Base-by-base conservation (phyloP, 176 grass and related monocot genomes). In the Ensete glaucum region DNA sequence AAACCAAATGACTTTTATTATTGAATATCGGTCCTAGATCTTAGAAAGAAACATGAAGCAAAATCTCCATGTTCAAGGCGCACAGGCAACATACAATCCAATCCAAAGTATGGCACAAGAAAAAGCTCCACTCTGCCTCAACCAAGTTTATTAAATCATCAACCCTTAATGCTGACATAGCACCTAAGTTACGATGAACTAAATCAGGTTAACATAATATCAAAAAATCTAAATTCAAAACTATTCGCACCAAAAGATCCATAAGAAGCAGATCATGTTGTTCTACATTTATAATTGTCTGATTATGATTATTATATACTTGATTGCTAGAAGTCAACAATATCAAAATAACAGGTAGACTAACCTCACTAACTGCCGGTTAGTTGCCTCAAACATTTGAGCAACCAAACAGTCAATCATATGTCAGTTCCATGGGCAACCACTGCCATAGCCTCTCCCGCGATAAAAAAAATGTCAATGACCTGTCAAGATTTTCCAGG, bases 391-490 rank as follows among this genome's bases (percentile, higher is more conserved):
- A 21, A 7, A 60, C 17, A 60, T 27, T 68, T 50, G 53, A 48
- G 77, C 70, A 79, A 23, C 64, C 73, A 54, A 64, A 52, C 53
- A 80, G 51, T 16, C 62, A 70, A 80, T 29, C 1, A 73, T 83
- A 81, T 54, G 62, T 92, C 81, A 90, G 82, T 79, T 92, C 87
- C 87, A 86, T 16, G 77, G 74, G 8, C 89, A 76, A 10, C 89
- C 87, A 82, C 85, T 80, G 52, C 93, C 87, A 76, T 71, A 79
- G n/a, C 84, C 89, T 76, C 84, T 85, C 66, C 87, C 80, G 76
- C 87, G 82, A 78, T 96, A 89, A 76, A 89, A 72, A 77, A 43
- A 74, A 73, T 85, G 89, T 88, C 79, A 73, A 78, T 77, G 78
- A 75, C 66, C 53, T 77, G 67, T 53, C 34, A 58, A 84, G 17